Percentiles rank a stretch among this genome's conserved stretches.
Conservation (phyloP, 495 filamentous ascomycete species). For the Aspergillus campestris region DNA sequence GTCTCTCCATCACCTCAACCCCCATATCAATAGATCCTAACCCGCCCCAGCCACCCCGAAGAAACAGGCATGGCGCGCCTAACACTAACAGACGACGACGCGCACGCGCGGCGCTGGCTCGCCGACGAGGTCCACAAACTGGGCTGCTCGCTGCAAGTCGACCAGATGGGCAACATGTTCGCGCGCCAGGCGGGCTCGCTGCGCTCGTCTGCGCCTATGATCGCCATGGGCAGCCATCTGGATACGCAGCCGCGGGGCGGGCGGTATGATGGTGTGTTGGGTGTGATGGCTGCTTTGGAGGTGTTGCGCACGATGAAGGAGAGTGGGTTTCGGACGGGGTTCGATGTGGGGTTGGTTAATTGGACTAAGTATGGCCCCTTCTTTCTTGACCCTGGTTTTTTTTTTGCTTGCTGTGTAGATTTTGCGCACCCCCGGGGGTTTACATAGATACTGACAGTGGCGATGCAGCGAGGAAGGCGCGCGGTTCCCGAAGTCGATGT, state of each 20-base stretch:
- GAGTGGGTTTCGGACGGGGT: constrained; percentile 52
- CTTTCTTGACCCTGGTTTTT: constrained; percentile 2
- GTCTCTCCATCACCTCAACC: neutral
- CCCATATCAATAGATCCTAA: neutral
- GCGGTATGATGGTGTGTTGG: constrained; percentile 65
- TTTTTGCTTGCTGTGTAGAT: constrained; percentile 6
- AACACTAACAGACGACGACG: constrained; percentile 58
- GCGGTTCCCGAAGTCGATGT: constrained; percentile 69
- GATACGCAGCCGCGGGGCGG: constrained; percentile 63
- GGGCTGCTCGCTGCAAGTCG: constrained; percentile 50
- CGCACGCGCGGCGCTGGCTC: constrained; percentile 63
- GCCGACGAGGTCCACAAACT: constrained; percentile 48
- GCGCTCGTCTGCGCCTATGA: constrained; percentile 28
- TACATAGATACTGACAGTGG: neutral
- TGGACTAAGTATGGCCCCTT: constrained; percentile 54
- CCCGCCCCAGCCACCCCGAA: constrained; percentile 4
- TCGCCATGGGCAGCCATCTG: constrained; percentile 40
- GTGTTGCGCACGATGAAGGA: constrained; percentile 59
- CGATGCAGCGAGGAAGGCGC: constrained; percentile 63
- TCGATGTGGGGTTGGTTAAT: constrained; percentile 59
- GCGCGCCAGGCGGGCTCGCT: constrained; percentile 49
- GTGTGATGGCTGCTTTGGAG: constrained; percentile 59
- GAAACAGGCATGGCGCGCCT: constrained; percentile 57
- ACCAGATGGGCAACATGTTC: constrained; percentile 67
- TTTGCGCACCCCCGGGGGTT: no score